Percentiles rank a stretch among this genome's conserved stretches.
Evolutionary conservation across 164 flowering plant species (phyloP).

Genomic region (Cinnamomum micranthum): DNA sequence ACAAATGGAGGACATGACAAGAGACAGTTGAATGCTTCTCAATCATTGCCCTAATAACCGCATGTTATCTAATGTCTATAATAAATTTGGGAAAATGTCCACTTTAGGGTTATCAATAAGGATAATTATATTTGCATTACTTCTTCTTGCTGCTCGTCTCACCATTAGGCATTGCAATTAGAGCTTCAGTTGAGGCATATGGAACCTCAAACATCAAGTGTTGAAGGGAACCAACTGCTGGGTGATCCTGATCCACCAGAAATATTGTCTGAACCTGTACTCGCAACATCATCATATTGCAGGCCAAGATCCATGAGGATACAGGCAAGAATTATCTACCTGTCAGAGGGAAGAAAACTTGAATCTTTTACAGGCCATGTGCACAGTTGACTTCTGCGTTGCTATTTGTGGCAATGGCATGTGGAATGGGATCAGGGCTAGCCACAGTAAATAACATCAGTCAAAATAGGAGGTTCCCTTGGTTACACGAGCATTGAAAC

Average conservation of each 20-base stretch:
- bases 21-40: slow-evolving; percentile 63
- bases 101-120: slow-evolving; percentile 37
- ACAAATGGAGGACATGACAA: slow-evolving; percentile 36
- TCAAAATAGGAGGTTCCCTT: slow-evolving; percentile 88
- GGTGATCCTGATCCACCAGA: slow-evolving; percentile 18
- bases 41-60: slow-evolving; percentile 43
- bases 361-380: slow-evolving; percentile 61
- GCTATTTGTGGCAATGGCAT: slow-evolving; percentile 71
- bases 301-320: slow-evolving; percentile 25
- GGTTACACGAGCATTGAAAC: slow-evolving; percentile 57
- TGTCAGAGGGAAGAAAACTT: slow-evolving; percentile 30
- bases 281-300: slow-evolving; percentile 13
- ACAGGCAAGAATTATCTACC: slow-evolving; percentile 7
- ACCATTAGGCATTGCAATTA: slow-evolving; percentile 51
- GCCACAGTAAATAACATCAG: slow-evolving; percentile 88
- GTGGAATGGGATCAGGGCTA: slow-evolving; percentile 89
- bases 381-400: slow-evolving; percentile 69
- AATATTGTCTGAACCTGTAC: slow-evolving; percentile 10
- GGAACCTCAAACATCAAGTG: slow-evolving; percentile 10
- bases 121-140: slow-evolving; percentile 29
- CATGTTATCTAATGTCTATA: slow-evolving; percentile 66
- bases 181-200: slow-evolving; percentile 41
- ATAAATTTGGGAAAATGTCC: slow-evolving; percentile 52
- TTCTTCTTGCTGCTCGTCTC: slow-evolving; percentile 49
- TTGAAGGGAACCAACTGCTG: slow-evolving; percentile 20